These are phyloP conservation scores for Fusarium sp. DNA, from an alignment of 2,329 filamentous ascomycete genomes.

Conservation along the genomic window DNA sequence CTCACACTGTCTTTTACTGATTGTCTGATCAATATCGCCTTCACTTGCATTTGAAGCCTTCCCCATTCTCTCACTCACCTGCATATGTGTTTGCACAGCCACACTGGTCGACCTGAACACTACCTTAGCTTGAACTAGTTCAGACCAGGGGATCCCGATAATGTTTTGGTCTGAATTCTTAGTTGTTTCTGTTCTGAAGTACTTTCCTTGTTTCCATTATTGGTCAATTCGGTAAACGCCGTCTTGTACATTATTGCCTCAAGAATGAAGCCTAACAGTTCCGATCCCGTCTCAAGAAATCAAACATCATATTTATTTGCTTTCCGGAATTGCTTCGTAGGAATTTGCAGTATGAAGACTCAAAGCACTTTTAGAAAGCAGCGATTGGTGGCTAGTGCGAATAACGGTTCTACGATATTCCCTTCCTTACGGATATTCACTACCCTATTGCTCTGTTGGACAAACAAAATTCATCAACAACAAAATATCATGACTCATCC, in stretches of 20 bases:
- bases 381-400: not conserved
- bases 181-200: constrained; percentile 18
- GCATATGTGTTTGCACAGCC: constrained; percentile 40
- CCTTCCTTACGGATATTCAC: not conserved
- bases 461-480: constrained; percentile 5
- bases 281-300: no score
- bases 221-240: not conserved
- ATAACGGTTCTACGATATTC: constrained; percentile 15
- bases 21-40: no score
- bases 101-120: constrained; percentile 40
- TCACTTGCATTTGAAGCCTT: constrained; percentile 18
- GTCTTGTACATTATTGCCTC: no score
- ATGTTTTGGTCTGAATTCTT: not conserved
- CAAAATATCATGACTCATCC: constrained; percentile 11
- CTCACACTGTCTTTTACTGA: not conserved
- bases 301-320: no score
- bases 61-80: constrained; percentile 30
- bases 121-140: constrained; percentile 14
- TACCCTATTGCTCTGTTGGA: not conserved
- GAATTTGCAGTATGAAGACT: no score
- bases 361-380: not conserved
- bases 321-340: no score
- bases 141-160: constrained; percentile 2
- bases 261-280: no score
- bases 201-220: constrained; percentile 13